Base-by-base conservation (phyloP, 2,329 filamentous ascomycete genomes). In the Ophiosphaerella herpotricha region DNA sequence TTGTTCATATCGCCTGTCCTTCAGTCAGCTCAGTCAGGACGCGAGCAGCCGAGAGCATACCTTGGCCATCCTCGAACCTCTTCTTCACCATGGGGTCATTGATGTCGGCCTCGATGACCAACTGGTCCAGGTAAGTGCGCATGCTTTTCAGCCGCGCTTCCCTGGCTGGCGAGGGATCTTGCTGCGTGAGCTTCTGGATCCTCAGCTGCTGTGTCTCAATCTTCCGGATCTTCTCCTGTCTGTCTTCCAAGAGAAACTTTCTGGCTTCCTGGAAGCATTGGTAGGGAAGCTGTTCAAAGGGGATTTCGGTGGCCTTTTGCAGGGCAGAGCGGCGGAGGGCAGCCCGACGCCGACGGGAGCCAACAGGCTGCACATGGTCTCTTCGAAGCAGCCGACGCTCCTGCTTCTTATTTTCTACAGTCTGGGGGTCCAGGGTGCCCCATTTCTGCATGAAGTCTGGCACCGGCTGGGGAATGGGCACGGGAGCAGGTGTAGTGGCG, bases 181-280 rank as follows among this genome's bases (percentile, higher is more conserved):
- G 79, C 26, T 80, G 82, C 72, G 87, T 80, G 39, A 95, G 73
- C 52, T 81, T 79, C 47, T 83, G 82, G 67, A 99, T 88, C 72
- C 87, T 85, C 52, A 80, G 80, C 43, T 86, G 76, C 74, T 90
- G 85, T 24, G 75, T 79, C 43, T 83, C 77, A 50, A 99, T 93
- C 66, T 86, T 79, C 53, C 81, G 77, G 43, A 97, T 65, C 78
- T 96, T 97, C 75, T 93, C 84, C 58, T 86, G 79, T 35, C 93
- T 85, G 72, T 99, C 94, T 46, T 84, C 84, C 45, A 85, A 81
- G 48, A 99, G 79, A 41, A 97, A 76, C 71, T 91, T 90, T 56
- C 92, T 85, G 35, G 94, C 94, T 77, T 97, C 92, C 76, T 99
- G 94, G 78, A 97, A 99, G 75, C 90, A 94, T 81, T 97, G 93